Evolutionary conservation across 2,329 filamentous ascomycete genomes (phyloP).

Genomic region (Colletotrichum sp.): DNA sequence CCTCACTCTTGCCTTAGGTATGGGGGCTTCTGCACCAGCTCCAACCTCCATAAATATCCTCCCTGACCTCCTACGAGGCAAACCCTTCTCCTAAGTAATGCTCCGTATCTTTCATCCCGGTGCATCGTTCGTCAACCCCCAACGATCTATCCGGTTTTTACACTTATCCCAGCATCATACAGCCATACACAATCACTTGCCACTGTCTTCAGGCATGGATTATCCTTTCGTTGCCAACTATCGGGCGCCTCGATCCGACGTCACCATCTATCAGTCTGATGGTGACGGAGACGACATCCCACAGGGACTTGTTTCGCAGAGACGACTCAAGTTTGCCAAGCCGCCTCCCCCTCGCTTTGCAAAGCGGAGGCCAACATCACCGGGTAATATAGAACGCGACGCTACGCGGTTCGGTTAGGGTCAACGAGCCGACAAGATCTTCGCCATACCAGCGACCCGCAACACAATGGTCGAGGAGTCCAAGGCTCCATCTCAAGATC

Average conservation of each 20-base stretch:
- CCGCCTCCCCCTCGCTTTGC: not conserved
- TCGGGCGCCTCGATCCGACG: slow-evolving; percentile 13
- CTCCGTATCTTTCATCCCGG: not conserved
- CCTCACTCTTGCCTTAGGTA: not conserved
- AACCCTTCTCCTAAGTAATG: slow-evolving; percentile 7
- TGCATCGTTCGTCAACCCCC: not conserved
- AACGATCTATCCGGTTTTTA: not conserved
- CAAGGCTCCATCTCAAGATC: slow-evolving; percentile 1
- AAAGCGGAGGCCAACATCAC: not conserved
- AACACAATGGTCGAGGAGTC: slow-evolving; percentile 13
- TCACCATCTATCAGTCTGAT: slow-evolving; percentile 3
- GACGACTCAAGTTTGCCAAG: slow-evolving; percentile 30
- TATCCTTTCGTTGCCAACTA: slow-evolving; percentile 14
- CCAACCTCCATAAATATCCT: not conserved
- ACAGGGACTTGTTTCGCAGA: slow-evolving; percentile 36
- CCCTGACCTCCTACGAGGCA: slow-evolving; percentile 19
- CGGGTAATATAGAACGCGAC: slow-evolving; percentile 25
- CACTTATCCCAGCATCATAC: not conserved
- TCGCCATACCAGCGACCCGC: slow-evolving; percentile 21
- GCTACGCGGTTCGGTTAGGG: slow-evolving; percentile 24
- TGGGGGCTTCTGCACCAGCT: not conserved
- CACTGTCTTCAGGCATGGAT: slow-evolving; percentile 23
- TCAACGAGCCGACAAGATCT: slow-evolving; percentile 13
- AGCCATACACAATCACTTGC: not conserved
- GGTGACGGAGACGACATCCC: slow-evolving; percentile 25